phyloP scores from a whole-genome alignment of 345 rosid genomes.

The Kandelia obovata region DNA sequence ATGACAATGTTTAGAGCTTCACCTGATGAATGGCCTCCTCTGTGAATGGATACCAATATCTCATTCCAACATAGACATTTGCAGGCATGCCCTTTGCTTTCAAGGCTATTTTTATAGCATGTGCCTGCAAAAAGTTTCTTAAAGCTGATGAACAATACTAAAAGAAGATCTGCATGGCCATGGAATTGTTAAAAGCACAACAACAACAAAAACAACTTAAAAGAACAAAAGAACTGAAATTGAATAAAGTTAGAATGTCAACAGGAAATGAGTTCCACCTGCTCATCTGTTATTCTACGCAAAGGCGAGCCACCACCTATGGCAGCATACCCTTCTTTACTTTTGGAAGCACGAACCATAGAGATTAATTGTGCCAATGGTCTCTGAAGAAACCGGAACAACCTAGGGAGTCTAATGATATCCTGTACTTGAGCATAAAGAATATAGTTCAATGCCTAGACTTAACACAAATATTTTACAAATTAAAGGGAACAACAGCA shows the following conservation, averaged over 20 bases:
- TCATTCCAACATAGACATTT: slow-evolving; percentile 80
- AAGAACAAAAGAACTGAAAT: not conserved
- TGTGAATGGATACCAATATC: slow-evolving; percentile 91
- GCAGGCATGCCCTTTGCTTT: slow-evolving; percentile 56
- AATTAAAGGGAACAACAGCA: not conserved
- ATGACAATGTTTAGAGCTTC: not conserved
- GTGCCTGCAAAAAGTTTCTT: slow-evolving; percentile 44
- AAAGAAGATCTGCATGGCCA: not conserved
- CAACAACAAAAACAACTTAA: not conserved
- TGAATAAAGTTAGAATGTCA: not conserved
- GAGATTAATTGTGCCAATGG: slow-evolving; percentile 81
- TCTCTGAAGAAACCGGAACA: slow-evolving; percentile 73
- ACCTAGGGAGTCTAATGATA: slow-evolving; percentile 83
- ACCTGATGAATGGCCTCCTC: slow-evolving; percentile 92
- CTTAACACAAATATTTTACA: not conserved
- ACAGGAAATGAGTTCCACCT: slow-evolving; percentile 31
- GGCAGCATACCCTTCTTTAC: slow-evolving; percentile 96
- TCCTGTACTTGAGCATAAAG: slow-evolving; percentile 43
- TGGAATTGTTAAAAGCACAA: not conserved
- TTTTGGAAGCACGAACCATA: slow-evolving; percentile 76
- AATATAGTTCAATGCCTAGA: not conserved
- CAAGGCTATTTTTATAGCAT: slow-evolving; percentile 61
- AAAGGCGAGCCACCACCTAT: slow-evolving; percentile 95
- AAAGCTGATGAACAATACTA: not conserved
- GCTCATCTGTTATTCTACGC: slow-evolving; percentile 83